Conservation (phyloP, 2,329 filamentous ascomycete genomes). For the Talaromyces rugulosus region DNA sequence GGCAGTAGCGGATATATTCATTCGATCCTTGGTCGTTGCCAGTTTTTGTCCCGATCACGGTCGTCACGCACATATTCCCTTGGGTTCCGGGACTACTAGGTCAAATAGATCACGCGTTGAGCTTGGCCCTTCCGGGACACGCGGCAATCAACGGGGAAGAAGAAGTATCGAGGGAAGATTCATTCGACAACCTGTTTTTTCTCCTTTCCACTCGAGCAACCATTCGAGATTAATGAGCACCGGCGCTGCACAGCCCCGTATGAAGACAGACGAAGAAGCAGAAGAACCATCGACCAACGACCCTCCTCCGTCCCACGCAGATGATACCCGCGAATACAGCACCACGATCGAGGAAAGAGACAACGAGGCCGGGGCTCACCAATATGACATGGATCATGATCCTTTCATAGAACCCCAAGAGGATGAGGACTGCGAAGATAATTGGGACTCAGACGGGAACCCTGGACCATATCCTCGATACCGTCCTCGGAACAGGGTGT, state of each 20-base stretch:
- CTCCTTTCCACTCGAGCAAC: neutral
- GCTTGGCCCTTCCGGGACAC: neutral
- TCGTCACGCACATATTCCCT: constrained; percentile 18
- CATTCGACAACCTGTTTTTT: neutral
- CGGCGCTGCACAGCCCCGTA: neutral
- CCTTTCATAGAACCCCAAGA: neutral
- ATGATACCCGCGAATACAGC: neutral
- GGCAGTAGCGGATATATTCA: constrained; percentile 50
- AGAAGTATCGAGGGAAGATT: neutral
- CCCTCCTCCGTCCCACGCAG: neutral
- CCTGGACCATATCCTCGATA: too few species aligned
- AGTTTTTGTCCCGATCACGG: constrained; percentile 49
- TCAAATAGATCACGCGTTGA: neutral
- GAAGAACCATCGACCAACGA: neutral
- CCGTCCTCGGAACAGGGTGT: neutral
- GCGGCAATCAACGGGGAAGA: neutral
- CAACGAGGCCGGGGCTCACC: neutral
- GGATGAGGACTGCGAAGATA: neutral
- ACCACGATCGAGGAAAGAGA: neutral
- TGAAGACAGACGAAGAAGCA: neutral
- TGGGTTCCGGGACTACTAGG: neutral
- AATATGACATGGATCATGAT: neutral
- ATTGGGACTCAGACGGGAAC: too few species aligned
- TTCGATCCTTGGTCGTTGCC: constrained; percentile 50
- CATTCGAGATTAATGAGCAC: constrained; percentile 8